Base-by-base conservation (phyloP, 345 rosid species). In the Syzygium oleosum region DNA sequence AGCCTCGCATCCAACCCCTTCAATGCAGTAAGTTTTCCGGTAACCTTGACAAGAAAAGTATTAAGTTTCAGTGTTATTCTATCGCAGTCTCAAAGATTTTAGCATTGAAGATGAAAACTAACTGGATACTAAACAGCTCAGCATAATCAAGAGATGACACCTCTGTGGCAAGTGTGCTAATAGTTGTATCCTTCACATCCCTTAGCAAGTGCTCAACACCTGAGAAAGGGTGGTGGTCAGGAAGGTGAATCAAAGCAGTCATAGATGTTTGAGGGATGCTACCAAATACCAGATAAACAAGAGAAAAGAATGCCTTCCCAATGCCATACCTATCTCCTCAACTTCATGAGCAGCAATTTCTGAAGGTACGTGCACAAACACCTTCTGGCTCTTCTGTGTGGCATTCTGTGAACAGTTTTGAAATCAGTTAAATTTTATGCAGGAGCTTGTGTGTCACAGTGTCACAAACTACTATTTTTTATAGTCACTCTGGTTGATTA, bases 271-370 rank as follows among this genome's bases (percentile, higher is more conserved):
- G 53, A 51, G 55, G 85, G 34, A 25, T 46, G 16, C 85, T 9
- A 49, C 55, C 55, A 49, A 25, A 84, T 34, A 73, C 9, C 25
- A 73, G 80, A 73, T 73, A 49, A 38, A 38, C 27, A 73, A 19
- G 83, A 73, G 83, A 73, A 73, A 73, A 38, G 49, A 73, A 38
- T 84, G 58, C n/a, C 17, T 85, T 49, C 41, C 55, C 51, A 10
- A 86, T 73, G 19, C 54, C 94, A 89, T 94, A 95, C 99, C 99
- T 77, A 96, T 97, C 92, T 96, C 98, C 94, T 97, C 96, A 53
- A 96, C 98, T 88, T 97, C 97, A 88, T 96, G 98, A 86, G 99
- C 96, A 83, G 95, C 95, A 88, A 96, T 96, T 91, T 97, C 97
- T n/a, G 96, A 95, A 22, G 92, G 91, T 51, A 96, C 95, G 49